Evolutionary conservation across 768 basidiomycete species (phyloP), one percentile per base, ranked within the genome.

Genomic region (Nevesoporus exiguus): DNA sequence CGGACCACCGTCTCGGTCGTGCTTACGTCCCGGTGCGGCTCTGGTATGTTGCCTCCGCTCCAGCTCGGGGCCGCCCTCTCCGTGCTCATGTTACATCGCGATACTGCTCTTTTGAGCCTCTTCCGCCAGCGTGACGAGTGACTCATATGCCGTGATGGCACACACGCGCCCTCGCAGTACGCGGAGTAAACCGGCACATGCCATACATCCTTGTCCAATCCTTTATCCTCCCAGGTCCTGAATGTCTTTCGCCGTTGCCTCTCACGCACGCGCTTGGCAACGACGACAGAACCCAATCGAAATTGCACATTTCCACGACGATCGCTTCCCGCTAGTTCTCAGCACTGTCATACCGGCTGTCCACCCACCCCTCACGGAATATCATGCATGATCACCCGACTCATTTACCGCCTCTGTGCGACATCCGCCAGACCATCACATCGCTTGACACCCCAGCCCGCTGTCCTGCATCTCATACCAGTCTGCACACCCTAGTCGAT

Each of bases 111-210:
- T 24, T 41, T 14, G 11, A 24, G 27, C 11, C 21, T 21, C 33
- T 19, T 55, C 33, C 24, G 44, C 36, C 29, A 34, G 22, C 36
- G 25, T 15, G 24, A 41, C 21, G 22, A 24, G 31, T 29, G 25
- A 43, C 24, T 36, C 34, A n/a, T n/a, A 46, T 55, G 47, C 31
- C 58, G 54, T 50, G 31, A 52, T 47, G 29, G 27, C 41, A 15
- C 36, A 44, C 27, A 48, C 49, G 30, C 55, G 15, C 37, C 37
- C 29, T 37, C 17, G 22, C 10, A 5, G 30, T 4, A 17, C 36
- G 0, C 61, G 63, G 63, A 59, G 56, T 31, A 56, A 51, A 29
- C 60, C 63, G 64, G 64, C 51, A 14, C 22, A 37, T 64, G 47
- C 24, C 39, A 36, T 6, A 34, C 31, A 30, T 51, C 15, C 24